These are phyloP conservation scores for Perkinsus olseni DNA, from an alignment of 169 alveolate species.

Conservation along the genomic window DNA sequence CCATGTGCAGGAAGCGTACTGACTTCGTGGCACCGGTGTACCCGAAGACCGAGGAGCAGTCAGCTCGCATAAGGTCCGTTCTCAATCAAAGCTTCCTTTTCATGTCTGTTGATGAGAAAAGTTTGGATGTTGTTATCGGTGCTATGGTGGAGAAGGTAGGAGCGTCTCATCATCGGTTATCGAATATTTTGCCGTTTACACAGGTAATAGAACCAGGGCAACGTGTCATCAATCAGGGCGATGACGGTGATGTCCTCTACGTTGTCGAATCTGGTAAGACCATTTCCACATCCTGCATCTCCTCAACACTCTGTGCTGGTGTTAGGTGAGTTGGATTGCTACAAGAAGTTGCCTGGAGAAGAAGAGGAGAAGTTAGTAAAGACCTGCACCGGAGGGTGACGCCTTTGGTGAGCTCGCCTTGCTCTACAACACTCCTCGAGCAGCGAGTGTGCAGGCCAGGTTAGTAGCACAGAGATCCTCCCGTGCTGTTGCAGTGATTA, in stretches of 20 bases:
- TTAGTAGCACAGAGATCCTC: slow-evolving; percentile 11
- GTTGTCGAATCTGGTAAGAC: slow-evolving; percentile 71
- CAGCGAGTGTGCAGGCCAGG: slow-evolving; percentile 79
- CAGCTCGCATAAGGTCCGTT: slow-evolving; percentile 49
- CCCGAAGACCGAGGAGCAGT: slow-evolving; percentile 67
- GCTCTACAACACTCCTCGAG: slow-evolving; percentile 85
- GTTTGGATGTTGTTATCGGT: slow-evolving; percentile 58
- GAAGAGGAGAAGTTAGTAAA: slow-evolving; percentile 37
- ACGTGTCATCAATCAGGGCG: slow-evolving; percentile 74
- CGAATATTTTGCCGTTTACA: neutral
- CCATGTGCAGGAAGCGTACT: slow-evolving; percentile 31
- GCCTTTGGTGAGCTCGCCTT: slow-evolving; percentile 89
- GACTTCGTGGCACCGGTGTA: slow-evolving; percentile 74
- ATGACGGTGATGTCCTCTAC: slow-evolving; percentile 81
- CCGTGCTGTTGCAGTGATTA: slow-evolving; percentile 48
- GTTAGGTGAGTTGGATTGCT: slow-evolving; percentile 52
- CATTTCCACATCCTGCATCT: no score
- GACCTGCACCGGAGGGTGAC: slow-evolving; percentile 74
- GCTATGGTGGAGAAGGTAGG: slow-evolving; percentile 74
- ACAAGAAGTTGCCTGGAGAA: slow-evolving; percentile 46
- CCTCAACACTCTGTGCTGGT: no score
- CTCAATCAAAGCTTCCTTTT: slow-evolving; percentile 66
- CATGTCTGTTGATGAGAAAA: slow-evolving; percentile 63
- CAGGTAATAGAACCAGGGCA: slow-evolving; percentile 1
- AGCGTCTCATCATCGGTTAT: neutral